These are phyloP conservation scores for Apiospora marii DNA, from an alignment of 2,329 filamentous ascomycete species.

Conservation along the genomic window DNA sequence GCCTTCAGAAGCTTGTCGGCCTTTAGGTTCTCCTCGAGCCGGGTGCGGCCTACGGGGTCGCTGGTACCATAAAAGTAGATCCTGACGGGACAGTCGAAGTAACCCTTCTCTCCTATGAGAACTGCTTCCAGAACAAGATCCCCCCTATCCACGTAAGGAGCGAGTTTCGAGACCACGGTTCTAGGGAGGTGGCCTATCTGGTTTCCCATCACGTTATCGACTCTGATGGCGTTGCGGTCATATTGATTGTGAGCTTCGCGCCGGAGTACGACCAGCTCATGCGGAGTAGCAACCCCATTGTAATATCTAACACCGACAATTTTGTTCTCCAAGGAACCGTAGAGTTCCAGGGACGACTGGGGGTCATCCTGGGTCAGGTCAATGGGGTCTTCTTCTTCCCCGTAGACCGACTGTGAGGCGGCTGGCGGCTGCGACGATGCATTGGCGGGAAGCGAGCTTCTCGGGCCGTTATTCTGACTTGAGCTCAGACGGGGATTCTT, in stretches of 20 bases:
- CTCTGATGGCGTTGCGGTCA: conserved; percentile 78
- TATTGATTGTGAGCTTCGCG: conserved; percentile 71
- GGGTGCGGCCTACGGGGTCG: conserved; percentile 57
- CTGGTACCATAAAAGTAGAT: conserved; percentile 75
- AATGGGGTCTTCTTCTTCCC: conserved; percentile 49
- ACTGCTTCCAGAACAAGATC: conserved; percentile 72
- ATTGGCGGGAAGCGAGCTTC: conserved; percentile 3
- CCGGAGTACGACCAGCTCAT: conserved; percentile 64
- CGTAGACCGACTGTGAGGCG: conserved; percentile 34
- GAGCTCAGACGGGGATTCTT: conserved; percentile 15
- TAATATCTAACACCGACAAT: conserved; percentile 66
- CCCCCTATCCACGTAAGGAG: conserved; percentile 72
- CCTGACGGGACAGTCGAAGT: conserved; percentile 76
- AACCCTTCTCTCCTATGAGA: conserved; percentile 70
- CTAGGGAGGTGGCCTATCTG: conserved; percentile 84
- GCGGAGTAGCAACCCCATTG: conserved; percentile 61
- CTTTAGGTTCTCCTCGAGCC: conserved; percentile 69
- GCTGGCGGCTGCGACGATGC: not conserved
- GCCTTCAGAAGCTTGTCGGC: conserved; percentile 68
- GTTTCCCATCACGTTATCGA: conserved; percentile 76
- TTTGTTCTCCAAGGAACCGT: conserved; percentile 58
- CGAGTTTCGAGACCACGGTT: conserved; percentile 72
- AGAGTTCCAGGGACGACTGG: conserved; percentile 50
- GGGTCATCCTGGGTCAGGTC: conserved; percentile 56
- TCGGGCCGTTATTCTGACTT: conserved; percentile 4